phyloP scores from a whole-genome alignment of 2,329 filamentous ascomycete genomes.

The Penicillium fuscoglaucum region DNA sequence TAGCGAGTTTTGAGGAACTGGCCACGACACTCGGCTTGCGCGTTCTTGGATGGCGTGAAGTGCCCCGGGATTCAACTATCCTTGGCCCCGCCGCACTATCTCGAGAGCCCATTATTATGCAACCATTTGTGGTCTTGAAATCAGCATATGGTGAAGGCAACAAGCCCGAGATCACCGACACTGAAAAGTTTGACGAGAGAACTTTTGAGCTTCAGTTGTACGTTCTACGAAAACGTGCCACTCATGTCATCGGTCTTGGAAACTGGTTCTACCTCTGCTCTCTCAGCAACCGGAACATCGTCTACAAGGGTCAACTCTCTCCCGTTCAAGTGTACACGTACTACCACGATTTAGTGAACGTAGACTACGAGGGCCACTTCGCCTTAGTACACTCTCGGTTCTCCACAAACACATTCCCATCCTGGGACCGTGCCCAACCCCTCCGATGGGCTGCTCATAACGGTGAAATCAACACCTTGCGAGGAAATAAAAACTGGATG shows the following conservation, averaged over 20 bases:
- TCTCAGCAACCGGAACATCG: slow-evolving; percentile 95
- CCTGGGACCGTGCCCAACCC: slow-evolving; percentile 96
- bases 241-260: slow-evolving; percentile 89
- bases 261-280: slow-evolving; percentile 99
- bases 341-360: slow-evolving; percentile 94
- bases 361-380: slow-evolving; percentile 96
- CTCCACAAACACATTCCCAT: slow-evolving; percentile 97
- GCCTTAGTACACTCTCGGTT: slow-evolving; percentile 96
- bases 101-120: slow-evolving; percentile 89
- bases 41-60: slow-evolving; percentile 93
- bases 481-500: slow-evolving; percentile 99
- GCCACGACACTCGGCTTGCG: slow-evolving; percentile 83
- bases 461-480: slow-evolving; percentile 95
- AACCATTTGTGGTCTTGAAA: slow-evolving; percentile 89
- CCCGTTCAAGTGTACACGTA: slow-evolving; percentile 97
- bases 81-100: slow-evolving; percentile 90
- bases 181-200: slow-evolving; percentile 77
- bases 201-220: slow-evolving; percentile 92
- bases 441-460: slow-evolving; percentile 97
- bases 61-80: slow-evolving; percentile 88
- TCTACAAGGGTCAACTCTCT: slow-evolving; percentile 96
- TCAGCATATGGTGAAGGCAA: slow-evolving; percentile 80
- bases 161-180: slow-evolving; percentile 75
- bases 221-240: slow-evolving; percentile 89
- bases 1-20: slow-evolving; percentile 90